Percentiles rank a stretch among this genome's conserved stretches.
phyloP scores from a whole-genome alignment of 2,329 filamentous ascomycete genomes.

The Rachicladosporium sp. region DNA sequence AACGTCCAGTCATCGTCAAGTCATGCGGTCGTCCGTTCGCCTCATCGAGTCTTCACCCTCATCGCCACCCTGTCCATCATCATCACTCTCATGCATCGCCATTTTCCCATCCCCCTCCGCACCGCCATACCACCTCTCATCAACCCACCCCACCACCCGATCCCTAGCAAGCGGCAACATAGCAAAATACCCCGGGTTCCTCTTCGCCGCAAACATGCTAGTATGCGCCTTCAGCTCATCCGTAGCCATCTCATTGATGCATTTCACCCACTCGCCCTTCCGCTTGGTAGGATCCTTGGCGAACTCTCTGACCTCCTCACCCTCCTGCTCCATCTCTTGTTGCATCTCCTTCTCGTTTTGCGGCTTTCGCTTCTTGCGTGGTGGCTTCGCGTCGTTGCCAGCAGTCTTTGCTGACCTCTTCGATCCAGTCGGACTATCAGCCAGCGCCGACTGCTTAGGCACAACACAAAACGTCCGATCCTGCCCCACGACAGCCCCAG shows the following conservation, averaged over 20 bases:
- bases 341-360: conserved; percentile 13
- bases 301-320: conserved; percentile 22
- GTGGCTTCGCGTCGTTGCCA: conserved; percentile 3
- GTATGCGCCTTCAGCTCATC: conserved; percentile 78
- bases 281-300: conserved; percentile 18
- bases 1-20: no score
- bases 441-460: conserved; percentile 41
- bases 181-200: conserved; percentile 60
- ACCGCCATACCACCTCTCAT: conserved; percentile 19
- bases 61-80: conserved; percentile 6
- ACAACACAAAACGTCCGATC: conserved; percentile 83
- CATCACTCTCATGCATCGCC: conserved; percentile 8
- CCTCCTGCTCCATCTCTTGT: conserved; percentile 18
- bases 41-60: neutral
- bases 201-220: conserved; percentile 59
- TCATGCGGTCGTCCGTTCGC: no score
- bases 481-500: conserved; percentile 49
- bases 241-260: conserved; percentile 65
- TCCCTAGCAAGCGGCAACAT: conserved; percentile 54
- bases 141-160: conserved; percentile 51
- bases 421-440: conserved; percentile 13
- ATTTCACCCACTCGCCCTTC: conserved; percentile 49
- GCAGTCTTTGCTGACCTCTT: conserved; percentile 11
- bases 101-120: conserved; percentile 5
- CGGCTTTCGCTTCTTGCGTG: conserved; percentile 12